These are phyloP conservation scores for Sphaerobolus stellatus DNA, from an alignment of 1,284 basidiomycete species.

Conservation along the genomic window DNA sequence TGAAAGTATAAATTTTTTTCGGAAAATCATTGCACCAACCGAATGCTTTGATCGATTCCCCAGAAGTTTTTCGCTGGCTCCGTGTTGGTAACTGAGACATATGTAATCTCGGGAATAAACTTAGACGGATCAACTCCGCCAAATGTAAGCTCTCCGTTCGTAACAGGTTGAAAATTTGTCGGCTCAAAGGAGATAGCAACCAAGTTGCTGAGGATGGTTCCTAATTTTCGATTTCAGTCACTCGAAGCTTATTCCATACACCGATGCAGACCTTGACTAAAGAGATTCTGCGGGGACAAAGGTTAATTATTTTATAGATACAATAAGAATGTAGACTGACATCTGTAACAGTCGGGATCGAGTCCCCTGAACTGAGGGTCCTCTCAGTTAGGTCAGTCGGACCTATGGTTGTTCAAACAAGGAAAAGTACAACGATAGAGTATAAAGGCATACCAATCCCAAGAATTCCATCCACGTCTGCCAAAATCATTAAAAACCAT, in stretches of 20 bases:
- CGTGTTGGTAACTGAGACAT: constrained; percentile 29
- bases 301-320: not conserved
- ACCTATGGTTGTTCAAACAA: constrained; percentile 23
- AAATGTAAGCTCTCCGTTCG: constrained; percentile 22
- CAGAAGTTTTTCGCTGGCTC: constrained; percentile 23
- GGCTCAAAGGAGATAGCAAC: constrained; percentile 39
- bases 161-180: constrained; percentile 19
- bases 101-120: constrained; percentile 28
- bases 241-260: not conserved
- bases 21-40: not conserved
- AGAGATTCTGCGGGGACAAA: constrained; percentile 26
- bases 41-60: constrained; percentile 15
- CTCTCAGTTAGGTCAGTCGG: constrained; percentile 37
- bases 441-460: constrained; percentile 5
- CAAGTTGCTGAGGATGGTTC: constrained; percentile 27
- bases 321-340: not conserved
- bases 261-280: constrained; percentile 13
- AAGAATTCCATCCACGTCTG: constrained; percentile 17
- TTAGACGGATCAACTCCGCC: constrained; percentile 23
- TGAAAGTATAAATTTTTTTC: too few species aligned
- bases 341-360: constrained; percentile 37
- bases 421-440: not conserved
- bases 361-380: constrained; percentile 23
- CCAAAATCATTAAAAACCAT: not conserved
- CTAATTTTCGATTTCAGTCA: not conserved